Percentiles rank a stretch among this genome's conserved stretches.
Evolutionary conservation across 2,329 filamentous ascomycete species (phyloP).

Genomic region (Paecilomyces dactylethromorphus): DNA sequence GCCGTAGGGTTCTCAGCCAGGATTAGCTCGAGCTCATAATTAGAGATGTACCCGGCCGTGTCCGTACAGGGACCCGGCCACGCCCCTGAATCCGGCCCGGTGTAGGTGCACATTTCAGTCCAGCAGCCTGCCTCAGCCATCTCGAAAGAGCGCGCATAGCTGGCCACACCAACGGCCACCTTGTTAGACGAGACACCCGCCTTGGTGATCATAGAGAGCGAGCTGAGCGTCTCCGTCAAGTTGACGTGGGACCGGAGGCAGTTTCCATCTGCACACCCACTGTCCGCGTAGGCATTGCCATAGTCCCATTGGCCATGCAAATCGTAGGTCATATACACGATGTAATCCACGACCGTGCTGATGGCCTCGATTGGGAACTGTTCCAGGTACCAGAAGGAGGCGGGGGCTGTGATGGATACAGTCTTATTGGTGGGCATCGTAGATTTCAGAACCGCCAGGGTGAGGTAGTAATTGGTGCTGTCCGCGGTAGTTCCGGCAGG

Average conservation of each 20-base stretch:
- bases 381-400: conserved; percentile 28
- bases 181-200: conserved; percentile 28
- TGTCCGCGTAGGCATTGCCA: conserved; percentile 11
- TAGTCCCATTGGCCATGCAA: conserved; percentile 23
- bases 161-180: conserved; percentile 26
- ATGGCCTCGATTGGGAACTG: conserved; percentile 23
- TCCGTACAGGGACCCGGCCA: conserved; percentile 28
- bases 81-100: conserved; percentile 23
- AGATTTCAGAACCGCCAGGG: conserved; percentile 18
- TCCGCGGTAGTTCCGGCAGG: conserved; percentile 21
- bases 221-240: conserved; percentile 27
- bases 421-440: conserved; percentile 14
- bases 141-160: conserved; percentile 30
- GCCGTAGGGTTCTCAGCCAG: conserved; percentile 5
- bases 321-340: conserved; percentile 36
- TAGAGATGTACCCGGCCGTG: conserved; percentile 32
- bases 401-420: conserved; percentile 9
- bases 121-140: conserved; percentile 26
- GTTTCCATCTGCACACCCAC: conserved; percentile 18
- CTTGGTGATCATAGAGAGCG: conserved; percentile 32
- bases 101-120: conserved; percentile 25
- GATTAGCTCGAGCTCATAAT: conserved; percentile 34
- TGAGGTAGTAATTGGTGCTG: conserved; percentile 28
- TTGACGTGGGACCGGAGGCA: conserved; percentile 35
- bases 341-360: conserved; percentile 20